Evolutionary conservation across 2,329 filamentous ascomycete genomes (phyloP).

Genomic region (Cordyceps cicadae): DNA sequence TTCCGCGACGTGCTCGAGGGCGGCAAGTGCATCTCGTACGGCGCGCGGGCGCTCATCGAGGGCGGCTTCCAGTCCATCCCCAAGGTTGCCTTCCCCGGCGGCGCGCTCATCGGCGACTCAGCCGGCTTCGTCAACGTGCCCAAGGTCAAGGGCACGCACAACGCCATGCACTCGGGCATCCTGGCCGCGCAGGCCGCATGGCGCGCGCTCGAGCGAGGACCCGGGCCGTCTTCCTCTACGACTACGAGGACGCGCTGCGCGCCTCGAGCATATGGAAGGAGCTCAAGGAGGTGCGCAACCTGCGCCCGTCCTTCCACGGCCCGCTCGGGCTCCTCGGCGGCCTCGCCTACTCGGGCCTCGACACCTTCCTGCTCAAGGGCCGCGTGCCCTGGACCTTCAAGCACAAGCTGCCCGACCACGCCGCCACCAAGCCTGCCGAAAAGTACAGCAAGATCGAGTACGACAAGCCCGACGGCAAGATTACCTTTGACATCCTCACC

Average conservation of each 20-base stretch:
- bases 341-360: conserved; percentile 84
- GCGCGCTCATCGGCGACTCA: conserved; percentile 90
- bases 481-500: conserved; percentile 93
- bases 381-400: conserved; percentile 85
- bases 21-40: conserved; percentile 96
- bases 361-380: conserved; percentile 81
- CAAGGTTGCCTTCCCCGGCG: conserved; percentile 92
- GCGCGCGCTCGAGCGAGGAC: conserved; percentile 55
- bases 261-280: conserved; percentile 89
- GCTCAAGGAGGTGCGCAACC: conserved; percentile 90
- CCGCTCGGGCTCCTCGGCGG: conserved; percentile 85
- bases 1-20: conserved; percentile 84
- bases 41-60: conserved; percentile 82
- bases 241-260: conserved; percentile 85
- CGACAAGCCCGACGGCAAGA: conserved; percentile 88
- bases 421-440: conserved; percentile 70
- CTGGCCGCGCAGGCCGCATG: conserved; percentile 87
- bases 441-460: conserved; percentile 86
- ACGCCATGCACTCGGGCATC: conserved; percentile 96
- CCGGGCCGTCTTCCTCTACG: conserved; percentile 79
- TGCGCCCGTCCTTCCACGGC: conserved; percentile 88
- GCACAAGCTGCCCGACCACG: conserved; percentile 71
- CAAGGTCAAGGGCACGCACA: conserved; percentile 98
- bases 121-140: conserved; percentile 96
- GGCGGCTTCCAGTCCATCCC: conserved; percentile 97